Conservation (phyloP, 306 rosid genomes). For the Crataegus laevigata region DNA sequence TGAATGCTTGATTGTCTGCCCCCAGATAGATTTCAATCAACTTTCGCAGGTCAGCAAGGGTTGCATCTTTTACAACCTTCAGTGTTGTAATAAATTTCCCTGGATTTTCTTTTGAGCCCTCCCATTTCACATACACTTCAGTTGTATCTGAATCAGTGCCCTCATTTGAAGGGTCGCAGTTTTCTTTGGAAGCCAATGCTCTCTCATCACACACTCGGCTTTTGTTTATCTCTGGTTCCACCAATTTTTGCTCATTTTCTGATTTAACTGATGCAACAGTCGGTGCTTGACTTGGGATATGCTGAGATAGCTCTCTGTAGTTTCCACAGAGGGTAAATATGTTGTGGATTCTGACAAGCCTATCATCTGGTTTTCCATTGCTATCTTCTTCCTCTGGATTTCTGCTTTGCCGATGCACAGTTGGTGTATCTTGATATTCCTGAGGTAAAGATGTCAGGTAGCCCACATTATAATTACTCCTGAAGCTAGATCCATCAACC, state of each 20-base stretch:
- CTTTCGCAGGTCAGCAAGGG: constrained; percentile 14
- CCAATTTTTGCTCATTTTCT: neutral
- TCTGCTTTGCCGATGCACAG: constrained; percentile 10
- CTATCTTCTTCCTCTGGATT: constrained; percentile 38
- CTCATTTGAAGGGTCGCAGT: constrained; percentile 9
- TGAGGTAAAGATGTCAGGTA: constrained; percentile 17
- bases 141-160: neutral
- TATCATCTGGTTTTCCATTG: constrained; percentile 37
- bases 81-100: constrained; percentile 17
- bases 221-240: neutral
- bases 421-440: constrained; percentile 13
- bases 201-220: neutral
- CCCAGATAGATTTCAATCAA: constrained; percentile 13
- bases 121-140: constrained; percentile 23
- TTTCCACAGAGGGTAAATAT: constrained; percentile 95
- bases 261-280: constrained; percentile 12
- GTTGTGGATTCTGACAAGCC: constrained; percentile 51
- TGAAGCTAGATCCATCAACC: constrained; percentile 28
- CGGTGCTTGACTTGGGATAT: constrained; percentile 36
- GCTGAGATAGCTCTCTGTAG: constrained; percentile 74
- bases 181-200: constrained; percentile 17
- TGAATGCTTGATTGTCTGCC: constrained; percentile 16
- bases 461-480: neutral
- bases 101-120: constrained; percentile 16
- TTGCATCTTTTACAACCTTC: constrained; percentile 6